Conservation (phyloP, 768 basidiomycete species). For the Dictyophora rubrovolvata region DNA sequence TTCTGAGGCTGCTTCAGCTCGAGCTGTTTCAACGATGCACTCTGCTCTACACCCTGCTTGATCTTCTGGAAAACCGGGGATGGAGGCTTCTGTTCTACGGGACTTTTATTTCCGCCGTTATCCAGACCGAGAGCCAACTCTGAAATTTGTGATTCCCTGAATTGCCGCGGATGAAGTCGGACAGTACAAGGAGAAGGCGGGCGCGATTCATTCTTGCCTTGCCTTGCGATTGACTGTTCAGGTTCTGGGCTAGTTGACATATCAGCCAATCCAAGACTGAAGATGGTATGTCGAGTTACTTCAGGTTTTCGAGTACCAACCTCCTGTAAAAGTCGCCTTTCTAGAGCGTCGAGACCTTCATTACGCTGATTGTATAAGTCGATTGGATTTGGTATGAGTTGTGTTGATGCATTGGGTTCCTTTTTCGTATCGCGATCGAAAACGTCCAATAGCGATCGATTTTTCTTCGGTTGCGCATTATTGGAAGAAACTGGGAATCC, state of each 20-base stretch:
- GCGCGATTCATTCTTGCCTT: conserved; percentile 18
- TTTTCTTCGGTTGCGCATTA: conserved; percentile 1
- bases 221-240: conserved; percentile 22
- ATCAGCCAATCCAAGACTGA: not conserved
- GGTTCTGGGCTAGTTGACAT: not conserved
- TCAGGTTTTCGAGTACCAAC: conserved; percentile 54
- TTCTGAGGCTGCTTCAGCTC: not conserved
- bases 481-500: not conserved
- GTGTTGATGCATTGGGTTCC: no score
- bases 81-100: not conserved
- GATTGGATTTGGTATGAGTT: no score
- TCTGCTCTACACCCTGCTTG: not conserved
- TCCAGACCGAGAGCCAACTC: conserved; percentile 36
- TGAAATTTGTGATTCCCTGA: conserved; percentile 44
- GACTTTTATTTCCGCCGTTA: conserved; percentile 24
- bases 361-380: not conserved
- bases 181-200: conserved; percentile 18
- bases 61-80: not conserved
- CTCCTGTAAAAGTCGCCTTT: conserved; percentile 54
- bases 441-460: not conserved
- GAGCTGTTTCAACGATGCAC: not conserved
- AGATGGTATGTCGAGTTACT: not conserved
- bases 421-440: no score
- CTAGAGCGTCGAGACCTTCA: conserved; percentile 64
- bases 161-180: not conserved